Evolutionary conservation across 805 yeast genomes (phyloP).

Genomic region (Scheffersomyces amazonensis): DNA sequence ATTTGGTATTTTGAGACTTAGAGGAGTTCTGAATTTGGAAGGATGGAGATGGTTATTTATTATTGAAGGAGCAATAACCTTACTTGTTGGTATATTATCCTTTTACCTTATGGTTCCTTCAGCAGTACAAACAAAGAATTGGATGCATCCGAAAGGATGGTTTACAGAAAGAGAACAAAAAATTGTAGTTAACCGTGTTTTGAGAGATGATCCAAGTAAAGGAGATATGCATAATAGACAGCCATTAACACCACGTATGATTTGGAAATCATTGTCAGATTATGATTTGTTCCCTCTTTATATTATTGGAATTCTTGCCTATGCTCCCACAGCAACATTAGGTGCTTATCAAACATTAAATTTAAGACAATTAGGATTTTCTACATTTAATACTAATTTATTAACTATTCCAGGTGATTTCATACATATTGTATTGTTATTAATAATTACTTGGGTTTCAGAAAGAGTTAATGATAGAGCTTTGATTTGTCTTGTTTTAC

Average conservation of each 20-base stretch:
- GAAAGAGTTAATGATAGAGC: constrained; percentile 27
- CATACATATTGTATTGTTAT: constrained; percentile 30
- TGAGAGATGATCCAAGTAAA: constrained; percentile 58
- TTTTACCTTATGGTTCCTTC: constrained; percentile 50
- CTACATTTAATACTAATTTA: constrained; percentile 16
- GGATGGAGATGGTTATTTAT: constrained; percentile 67
- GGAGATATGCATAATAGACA: constrained; percentile 64
- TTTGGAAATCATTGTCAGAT: constrained; percentile 43
- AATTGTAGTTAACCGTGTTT: constrained; percentile 52
- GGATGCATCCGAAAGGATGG: constrained; percentile 45
- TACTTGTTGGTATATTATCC: constrained; percentile 43
- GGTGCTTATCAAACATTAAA: constrained; percentile 6
- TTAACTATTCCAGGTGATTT: constrained; percentile 17
- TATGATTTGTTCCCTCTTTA: constrained; percentile 56
- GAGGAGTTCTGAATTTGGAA: constrained; percentile 40
- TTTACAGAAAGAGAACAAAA: constrained; percentile 49
- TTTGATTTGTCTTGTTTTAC: constrained; percentile 17
- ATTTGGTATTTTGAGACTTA: constrained; percentile 49
- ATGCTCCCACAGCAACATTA: constrained; percentile 14
- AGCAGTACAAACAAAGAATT: constrained; percentile 46
- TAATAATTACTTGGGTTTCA: constrained; percentile 32
- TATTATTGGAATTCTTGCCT: constrained; percentile 34
- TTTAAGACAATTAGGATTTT: constrained; percentile 14
- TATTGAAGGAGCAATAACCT: constrained; percentile 55
- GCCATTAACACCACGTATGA: constrained; percentile 39